Evolutionary conservation across 176 grass and related monocot species (phyloP), one percentile per base, ranked within the genome.

Genomic region (Pharus latifolius): DNA sequence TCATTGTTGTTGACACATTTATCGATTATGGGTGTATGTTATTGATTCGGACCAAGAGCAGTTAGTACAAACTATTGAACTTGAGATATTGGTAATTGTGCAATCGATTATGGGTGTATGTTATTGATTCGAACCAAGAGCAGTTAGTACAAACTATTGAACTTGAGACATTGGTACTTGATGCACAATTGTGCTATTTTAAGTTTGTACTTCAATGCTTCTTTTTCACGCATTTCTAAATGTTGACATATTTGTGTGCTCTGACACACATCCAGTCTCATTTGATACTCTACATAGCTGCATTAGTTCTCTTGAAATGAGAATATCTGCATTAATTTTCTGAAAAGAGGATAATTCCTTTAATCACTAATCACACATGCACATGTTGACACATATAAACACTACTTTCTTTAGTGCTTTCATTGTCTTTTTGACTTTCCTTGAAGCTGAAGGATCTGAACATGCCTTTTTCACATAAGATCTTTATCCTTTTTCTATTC

Each of bases 401-500:
- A 31, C 4, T 80, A 20, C 1, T 23, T 58, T 40, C 19, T 19
- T 16, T 58, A 11, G 19, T 29, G 3, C 55, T 5, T n/a, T 51
- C 7, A 3, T 54, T 34, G 3, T 60, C 11, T 42, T 43, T 54
- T 28, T 3, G 35, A 20, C 6, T 65, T 70, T 10, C 10, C 10
- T 32, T 26, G 13, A 26, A 24, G n/a, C 1, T 70, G 9, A 73
- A 46, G 53, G 11, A 57, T 2, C 2, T 20, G 22, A 24, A 70
- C 3, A 31, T 57, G 5, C 15, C 12, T 43, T 52, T 62, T 66
- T 41, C 11, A 0, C 50, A 58, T n/a, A 73, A 41, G 47, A 54
- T 19, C 20, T 49, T 57, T 57, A 54, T 75, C 22, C 30, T 56
- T 56, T 68, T 88, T 63, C 57, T 76, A 40, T 67, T 73, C 49